A percentile compares a stretch with the other conserved stretches of the same genome.
These are phyloP conservation scores for Rhodotorula paludigena DNA, from an alignment of 768 basidiomycete genomes.

Conservation along the genomic window DNA sequence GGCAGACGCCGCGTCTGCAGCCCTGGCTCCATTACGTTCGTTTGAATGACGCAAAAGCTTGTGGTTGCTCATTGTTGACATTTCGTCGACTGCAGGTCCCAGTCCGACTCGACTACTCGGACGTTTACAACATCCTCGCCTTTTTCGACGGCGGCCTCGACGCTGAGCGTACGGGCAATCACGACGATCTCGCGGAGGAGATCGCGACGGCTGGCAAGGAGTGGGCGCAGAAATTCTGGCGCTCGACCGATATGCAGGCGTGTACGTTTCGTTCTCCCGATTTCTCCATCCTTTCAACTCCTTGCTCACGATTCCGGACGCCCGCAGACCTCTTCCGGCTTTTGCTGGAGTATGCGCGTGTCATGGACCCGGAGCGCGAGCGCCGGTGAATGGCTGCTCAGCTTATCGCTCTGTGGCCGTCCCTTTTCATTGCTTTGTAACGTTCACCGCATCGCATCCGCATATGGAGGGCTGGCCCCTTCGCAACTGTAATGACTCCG, in stretches of 20 bases:
- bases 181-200: constrained; percentile 58
- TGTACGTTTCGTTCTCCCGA: neutral
- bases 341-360: constrained; percentile 20
- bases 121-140: constrained; percentile 60
- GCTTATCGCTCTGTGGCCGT: too few species aligned
- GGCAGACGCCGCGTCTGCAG: constrained; percentile 74
- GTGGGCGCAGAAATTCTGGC: constrained; percentile 40
- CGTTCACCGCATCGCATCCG: too few species aligned
- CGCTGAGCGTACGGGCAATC: constrained; percentile 55
- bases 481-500: too few species aligned
- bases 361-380: constrained; percentile 5
- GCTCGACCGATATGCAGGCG: constrained; percentile 42
- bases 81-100: constrained; percentile 41
- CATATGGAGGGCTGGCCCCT: too few species aligned
- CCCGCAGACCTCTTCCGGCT: constrained; percentile 6
- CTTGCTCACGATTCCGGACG: neutral
- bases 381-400: neutral
- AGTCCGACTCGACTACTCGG: constrained; percentile 39
- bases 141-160: constrained; percentile 54
- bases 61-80: too few species aligned
- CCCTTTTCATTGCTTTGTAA: too few species aligned
- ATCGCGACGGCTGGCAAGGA: constrained; percentile 56
- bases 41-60: too few species aligned
- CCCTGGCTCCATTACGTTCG: constrained; percentile 62
- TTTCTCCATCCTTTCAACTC: too few species aligned